Conservation (phyloP, 1,139 yeast species). For the Casaregolazyma lundiana region DNA sequence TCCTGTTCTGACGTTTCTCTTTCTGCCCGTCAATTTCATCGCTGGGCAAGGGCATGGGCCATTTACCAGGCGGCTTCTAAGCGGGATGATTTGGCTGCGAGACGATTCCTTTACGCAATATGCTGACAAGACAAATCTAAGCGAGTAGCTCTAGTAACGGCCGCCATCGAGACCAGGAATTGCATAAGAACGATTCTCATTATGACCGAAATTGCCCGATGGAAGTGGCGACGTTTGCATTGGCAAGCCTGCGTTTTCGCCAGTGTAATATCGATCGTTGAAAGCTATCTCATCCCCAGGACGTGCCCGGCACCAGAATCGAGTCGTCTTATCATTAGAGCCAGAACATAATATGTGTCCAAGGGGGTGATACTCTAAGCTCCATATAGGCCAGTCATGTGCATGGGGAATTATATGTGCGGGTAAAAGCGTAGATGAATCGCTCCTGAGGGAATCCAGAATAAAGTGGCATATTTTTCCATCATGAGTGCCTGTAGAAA, state of each 20-base stretch:
- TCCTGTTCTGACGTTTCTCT: too few species aligned
- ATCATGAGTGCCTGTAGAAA: slow-evolving; percentile 85
- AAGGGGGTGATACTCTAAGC: slow-evolving; percentile 86
- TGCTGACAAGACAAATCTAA: too few species aligned
- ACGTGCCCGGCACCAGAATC: slow-evolving; percentile 91
- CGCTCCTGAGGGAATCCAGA: slow-evolving; percentile 37
- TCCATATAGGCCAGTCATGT: slow-evolving; percentile 88
- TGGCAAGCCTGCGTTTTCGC: slow-evolving; percentile 42
- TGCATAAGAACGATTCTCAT: slow-evolving; percentile 1
- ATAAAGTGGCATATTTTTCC: slow-evolving; percentile 81
- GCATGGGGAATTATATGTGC: slow-evolving; percentile 67
- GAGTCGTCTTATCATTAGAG: slow-evolving; percentile 87
- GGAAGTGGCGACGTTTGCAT: background rate
- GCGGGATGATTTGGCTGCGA: too few species aligned
- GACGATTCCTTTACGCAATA: background rate
- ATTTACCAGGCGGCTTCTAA: too few species aligned
- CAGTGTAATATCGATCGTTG: slow-evolving; percentile 74
- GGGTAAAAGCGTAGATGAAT: slow-evolving; percentile 14
- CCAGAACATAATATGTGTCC: slow-evolving; percentile 92
- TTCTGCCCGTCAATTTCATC: too few species aligned
- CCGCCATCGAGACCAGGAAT: slow-evolving; percentile 8
- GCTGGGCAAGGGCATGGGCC: too few species aligned
- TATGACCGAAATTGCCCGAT: background rate
- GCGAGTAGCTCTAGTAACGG: slow-evolving; percentile 8
- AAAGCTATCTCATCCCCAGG: slow-evolving; percentile 85